Conservation (phyloP, 176 grass and related monocot genomes). For the Paspalum notatum region DNA sequence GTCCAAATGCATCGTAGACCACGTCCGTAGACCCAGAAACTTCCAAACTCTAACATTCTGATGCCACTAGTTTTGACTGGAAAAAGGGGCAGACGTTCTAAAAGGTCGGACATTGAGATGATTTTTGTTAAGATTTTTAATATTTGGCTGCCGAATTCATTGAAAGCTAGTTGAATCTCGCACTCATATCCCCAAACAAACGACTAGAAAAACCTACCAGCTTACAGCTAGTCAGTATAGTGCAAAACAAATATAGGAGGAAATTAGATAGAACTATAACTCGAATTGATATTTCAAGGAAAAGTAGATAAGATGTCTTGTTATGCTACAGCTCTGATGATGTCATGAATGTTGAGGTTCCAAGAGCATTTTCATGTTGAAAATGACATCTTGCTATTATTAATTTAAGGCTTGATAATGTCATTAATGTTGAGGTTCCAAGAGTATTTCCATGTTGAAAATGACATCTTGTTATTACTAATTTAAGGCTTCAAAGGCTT, state of each 20-base stretch:
- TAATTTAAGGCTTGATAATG: too few relatives aligned
- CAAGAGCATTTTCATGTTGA: not conserved
- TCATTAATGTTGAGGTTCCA: not conserved
- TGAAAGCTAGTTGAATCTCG: not conserved
- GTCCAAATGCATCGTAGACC: not conserved
- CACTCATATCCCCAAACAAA: not conserved
- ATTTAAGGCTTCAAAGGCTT: too few relatives aligned
- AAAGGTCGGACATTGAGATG: not conserved
- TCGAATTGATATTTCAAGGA: not conserved
- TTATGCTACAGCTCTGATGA: not conserved
- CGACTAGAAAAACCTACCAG: too few relatives aligned
- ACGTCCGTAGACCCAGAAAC: constrained; percentile 14
- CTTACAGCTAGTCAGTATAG: not conserved
- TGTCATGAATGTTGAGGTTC: not conserved
- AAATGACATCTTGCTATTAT: too few relatives aligned
- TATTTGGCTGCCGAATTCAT: not conserved
- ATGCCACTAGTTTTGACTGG: too few relatives aligned
- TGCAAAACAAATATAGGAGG: not conserved
- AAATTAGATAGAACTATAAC: not conserved
- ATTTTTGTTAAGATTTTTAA: not conserved
- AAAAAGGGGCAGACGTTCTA: not conserved
- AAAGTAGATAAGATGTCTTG: not conserved
- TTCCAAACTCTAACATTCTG: not conserved
- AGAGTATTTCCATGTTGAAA: not conserved
- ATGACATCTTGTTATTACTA: too few relatives aligned